Percentiles rank a stretch among this genome's conserved stretches.
Evolutionary conservation across 495 filamentous ascomycete genomes (phyloP).

Genomic region (Melanomma pulvis-pyrius): DNA sequence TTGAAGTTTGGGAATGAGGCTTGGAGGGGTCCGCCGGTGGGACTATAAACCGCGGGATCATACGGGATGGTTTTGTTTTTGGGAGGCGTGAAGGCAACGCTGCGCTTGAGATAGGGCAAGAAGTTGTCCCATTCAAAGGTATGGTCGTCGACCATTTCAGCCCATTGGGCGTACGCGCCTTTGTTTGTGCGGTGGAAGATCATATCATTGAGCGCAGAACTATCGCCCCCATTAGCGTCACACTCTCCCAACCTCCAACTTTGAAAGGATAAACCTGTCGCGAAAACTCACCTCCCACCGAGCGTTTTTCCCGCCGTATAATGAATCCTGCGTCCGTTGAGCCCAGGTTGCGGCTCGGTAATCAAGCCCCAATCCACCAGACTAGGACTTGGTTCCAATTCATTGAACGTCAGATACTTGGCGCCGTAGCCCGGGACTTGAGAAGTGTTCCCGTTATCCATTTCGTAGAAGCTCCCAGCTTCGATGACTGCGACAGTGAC

Average conservation of each 20-base stretch:
- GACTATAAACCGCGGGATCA: no score
- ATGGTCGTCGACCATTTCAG: constrained; percentile 48
- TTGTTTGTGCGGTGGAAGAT: constrained; percentile 42
- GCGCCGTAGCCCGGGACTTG: no score
- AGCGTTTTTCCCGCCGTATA: constrained; percentile 40
- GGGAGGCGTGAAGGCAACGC: constrained; percentile 31
- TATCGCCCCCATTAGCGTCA: no score
- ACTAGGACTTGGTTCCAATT: no score
- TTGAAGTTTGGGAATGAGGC: no score
- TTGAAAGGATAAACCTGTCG: no score
- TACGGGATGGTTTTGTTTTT: no score
- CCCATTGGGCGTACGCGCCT: constrained; percentile 53
- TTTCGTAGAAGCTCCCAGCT: constrained; percentile 60
- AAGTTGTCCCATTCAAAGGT: constrained; percentile 51
- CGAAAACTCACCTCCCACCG: constrained; percentile 31
- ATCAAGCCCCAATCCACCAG: constrained; percentile 19
- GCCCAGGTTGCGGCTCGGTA: neutral
- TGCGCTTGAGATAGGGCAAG: constrained; percentile 50
- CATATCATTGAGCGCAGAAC: constrained; percentile 30
- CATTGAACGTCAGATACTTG: neutral
- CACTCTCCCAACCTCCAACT: no score
- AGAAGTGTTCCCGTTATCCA: constrained; percentile 49
- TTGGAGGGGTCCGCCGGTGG: no score
- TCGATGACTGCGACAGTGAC: constrained; percentile 62
- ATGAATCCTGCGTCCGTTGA: constrained; percentile 17